A percentile compares a stretch with the other conserved stretches of the same genome.
These are phyloP conservation scores for Trichophyton equinum DNA, from an alignment of 2,329 filamentous ascomycete genomes.

Conservation along the genomic window DNA sequence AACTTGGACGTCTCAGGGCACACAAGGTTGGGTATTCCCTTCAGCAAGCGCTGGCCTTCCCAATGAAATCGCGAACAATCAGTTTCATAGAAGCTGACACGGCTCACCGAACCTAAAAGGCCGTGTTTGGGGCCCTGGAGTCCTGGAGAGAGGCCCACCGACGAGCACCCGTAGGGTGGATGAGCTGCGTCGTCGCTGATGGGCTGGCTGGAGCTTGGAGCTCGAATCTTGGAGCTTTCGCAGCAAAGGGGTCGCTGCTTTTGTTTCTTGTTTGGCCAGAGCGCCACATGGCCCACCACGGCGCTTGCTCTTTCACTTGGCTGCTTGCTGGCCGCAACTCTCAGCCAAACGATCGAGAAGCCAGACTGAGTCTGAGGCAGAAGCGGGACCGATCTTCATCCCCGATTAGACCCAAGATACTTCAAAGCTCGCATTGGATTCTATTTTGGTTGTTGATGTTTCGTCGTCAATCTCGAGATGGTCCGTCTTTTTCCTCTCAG, in stretches of 20 bases:
- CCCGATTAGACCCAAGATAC: not conserved
- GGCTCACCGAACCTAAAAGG: not conserved
- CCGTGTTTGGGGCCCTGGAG: not conserved
- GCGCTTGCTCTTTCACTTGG: not conserved
- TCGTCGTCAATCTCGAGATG: not conserved
- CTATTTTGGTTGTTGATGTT: not conserved
- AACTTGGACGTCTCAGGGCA: not conserved
- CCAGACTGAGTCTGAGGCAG: not conserved
- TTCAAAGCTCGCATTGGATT: not conserved
- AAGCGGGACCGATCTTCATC: not conserved
- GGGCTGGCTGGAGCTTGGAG: not conserved
- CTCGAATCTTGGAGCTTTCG: not conserved
- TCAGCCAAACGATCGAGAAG: slow-evolving; percentile 3
- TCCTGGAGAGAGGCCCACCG: not conserved
- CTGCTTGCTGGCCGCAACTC: not conserved
- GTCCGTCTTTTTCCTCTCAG: too few relatives aligned
- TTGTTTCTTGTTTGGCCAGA: not conserved
- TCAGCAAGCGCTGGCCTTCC: not conserved
- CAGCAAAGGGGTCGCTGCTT: not conserved
- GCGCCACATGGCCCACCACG: not conserved
- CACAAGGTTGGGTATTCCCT: not conserved
- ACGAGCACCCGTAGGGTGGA: not conserved
- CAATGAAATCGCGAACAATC: not conserved
- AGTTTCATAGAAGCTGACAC: not conserved
- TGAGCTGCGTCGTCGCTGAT: not conserved